Percentiles rank a stretch among this genome's conserved stretches.
Evolutionary conservation across 176 grass and related monocot genomes (phyloP).

Genomic region (Musa troglodytarum): DNA sequence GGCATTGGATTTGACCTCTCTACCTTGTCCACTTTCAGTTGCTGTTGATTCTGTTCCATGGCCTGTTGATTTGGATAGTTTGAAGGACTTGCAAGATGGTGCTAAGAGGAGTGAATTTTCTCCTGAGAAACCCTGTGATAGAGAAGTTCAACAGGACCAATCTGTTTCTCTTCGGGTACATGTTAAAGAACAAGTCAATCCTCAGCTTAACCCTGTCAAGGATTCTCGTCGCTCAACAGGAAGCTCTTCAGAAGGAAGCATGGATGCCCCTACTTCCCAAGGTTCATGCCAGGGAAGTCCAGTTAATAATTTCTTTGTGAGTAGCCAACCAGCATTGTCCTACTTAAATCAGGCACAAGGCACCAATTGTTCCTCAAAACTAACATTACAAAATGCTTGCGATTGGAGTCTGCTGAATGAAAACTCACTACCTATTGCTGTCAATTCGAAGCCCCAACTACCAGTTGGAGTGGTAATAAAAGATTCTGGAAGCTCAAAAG

Average conservation of each 20-base stretch:
- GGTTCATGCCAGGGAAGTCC: constrained; percentile 20
- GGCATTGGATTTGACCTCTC: constrained; percentile 11
- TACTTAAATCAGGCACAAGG: background rate
- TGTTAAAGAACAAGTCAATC: background rate
- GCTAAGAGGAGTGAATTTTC: background rate
- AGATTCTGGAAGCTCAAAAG: constrained; percentile 11
- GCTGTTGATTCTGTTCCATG: constrained; percentile 15
- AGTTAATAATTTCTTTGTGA: constrained; percentile 1
- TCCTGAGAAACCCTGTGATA: background rate
- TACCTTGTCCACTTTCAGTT: constrained; percentile 11
- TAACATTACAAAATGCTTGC: constrained; percentile 12
- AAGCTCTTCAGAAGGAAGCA: constrained; percentile 15
- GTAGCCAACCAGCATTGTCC: background rate
- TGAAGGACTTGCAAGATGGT: background rate
- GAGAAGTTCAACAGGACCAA: constrained; percentile 1
- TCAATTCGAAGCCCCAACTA: background rate
- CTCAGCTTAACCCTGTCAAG: background rate
- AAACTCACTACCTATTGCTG: background rate
- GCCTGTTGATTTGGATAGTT: constrained; percentile 1
- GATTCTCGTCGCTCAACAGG: background rate
- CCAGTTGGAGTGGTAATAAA: background rate
- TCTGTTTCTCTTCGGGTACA: background rate
- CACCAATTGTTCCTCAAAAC: background rate
- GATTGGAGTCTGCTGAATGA: background rate
- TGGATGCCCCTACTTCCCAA: constrained; percentile 15